Conservation (phyloP, 2,329 filamentous ascomycete genomes). For the Paraconiothyrium brasiliense region DNA sequence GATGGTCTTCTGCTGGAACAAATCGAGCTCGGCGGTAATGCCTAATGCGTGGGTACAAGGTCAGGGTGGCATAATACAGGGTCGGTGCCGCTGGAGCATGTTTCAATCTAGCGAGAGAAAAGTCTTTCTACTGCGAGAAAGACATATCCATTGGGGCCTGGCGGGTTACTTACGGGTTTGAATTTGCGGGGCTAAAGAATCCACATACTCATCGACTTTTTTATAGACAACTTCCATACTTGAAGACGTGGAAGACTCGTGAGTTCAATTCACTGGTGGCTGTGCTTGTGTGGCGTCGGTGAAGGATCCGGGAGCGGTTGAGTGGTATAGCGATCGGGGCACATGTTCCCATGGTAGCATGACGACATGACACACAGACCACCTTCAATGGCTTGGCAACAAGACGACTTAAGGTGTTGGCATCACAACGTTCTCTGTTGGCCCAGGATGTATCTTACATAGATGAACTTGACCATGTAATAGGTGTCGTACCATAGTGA, state of each 20-base stretch:
- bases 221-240: conserved; percentile 36
- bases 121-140: too few relatives aligned
- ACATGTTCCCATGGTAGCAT: not conserved
- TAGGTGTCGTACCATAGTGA: not conserved
- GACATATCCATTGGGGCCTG: too few relatives aligned
- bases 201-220: conserved; percentile 43
- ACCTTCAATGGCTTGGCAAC: not conserved
- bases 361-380: conserved; percentile 3
- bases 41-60: too few relatives aligned
- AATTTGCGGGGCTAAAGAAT: conserved; percentile 42
- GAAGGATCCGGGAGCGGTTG: not conserved
- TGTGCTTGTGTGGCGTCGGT: conserved; percentile 13
- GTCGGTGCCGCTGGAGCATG: too few relatives aligned
- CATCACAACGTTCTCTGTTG: not conserved
- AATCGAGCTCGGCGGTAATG: conserved; percentile 40
- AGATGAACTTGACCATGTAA: not conserved
- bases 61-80: too few relatives aligned
- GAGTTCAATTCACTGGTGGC: conserved; percentile 1
- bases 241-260: not conserved
- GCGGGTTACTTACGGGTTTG: conserved; percentile 30
- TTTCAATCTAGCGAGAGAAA: too few relatives aligned
- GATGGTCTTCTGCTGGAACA: conserved; percentile 44
- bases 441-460: not conserved
- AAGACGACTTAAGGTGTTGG: not conserved
- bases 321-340: not conserved